Base-by-base conservation (phyloP, 2,329 filamentous ascomycete genomes). In the Fusarium albosuccineum region DNA sequence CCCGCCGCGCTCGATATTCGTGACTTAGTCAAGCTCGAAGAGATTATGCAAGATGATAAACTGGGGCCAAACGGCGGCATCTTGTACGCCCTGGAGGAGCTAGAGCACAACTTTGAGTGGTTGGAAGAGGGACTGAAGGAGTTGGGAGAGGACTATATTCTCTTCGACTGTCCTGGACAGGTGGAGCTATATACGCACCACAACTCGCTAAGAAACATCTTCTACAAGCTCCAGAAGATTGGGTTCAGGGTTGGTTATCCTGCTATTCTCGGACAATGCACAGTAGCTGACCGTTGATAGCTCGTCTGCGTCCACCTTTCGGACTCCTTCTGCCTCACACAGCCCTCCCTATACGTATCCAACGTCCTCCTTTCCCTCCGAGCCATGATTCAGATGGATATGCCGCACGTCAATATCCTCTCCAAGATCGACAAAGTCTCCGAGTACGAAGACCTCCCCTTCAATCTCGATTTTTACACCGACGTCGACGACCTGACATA, bases 141-240 rank as follows among this genome's bases (percentile, higher is more conserved):
- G 74, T 84, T 97, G 40, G 91, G 87, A 81, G 93, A 97, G 68
- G 94, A 98, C 72, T 99, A 98, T 75, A 82, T 99, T 58, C 80
- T 99, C 10, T 97, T 99, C 68, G 96, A 99, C 81, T 98, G 96
- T 70, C 96, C 96, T 0, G 96, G 96, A 1, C 96, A 99, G 78
- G 95, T 98, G 49, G 96, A 99, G 80, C 86, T 99, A 6, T 98
- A 97, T 75, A 98, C 95, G 45, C 96, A 98, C 76, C 96, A 99
- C 81, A 90, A 90, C 58, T 97, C 94, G 13, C 82, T 99, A 70
- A 89, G 96, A 60, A 97, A 97, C 74, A 94, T 99, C 66, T 94
- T 99, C 79, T 92, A 94, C 75, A 90, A 88, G 77, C 85, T 99
- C 60, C 92, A 97, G 81, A 97, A 97, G 82, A 79, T 95, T 71